Evolutionary conservation across 495 filamentous ascomycete species (phyloP).

Genomic region (Penicillium pancosmium): DNA sequence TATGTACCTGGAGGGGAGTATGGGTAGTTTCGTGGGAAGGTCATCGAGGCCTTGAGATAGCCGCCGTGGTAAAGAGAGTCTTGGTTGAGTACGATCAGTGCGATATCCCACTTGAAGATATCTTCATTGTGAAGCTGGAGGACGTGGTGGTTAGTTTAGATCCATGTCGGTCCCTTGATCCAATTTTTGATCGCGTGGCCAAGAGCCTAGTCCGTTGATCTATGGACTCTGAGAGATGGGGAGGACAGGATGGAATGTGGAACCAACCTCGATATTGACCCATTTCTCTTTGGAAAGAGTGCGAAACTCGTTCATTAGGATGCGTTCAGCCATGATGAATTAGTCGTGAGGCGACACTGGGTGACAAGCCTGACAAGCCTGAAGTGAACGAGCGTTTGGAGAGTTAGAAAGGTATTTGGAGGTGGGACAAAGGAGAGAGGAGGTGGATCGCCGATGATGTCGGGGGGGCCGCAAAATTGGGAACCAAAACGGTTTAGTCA

Average conservation of each 20-base stretch:
- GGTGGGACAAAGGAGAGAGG: background rate
- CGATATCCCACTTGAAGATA: constrained; percentile 84
- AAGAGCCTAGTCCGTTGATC: background rate
- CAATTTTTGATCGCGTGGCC: background rate
- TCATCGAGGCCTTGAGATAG: constrained; percentile 89
- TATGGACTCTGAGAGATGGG: background rate
- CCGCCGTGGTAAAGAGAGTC: constrained; percentile 90
- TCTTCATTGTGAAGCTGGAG: constrained; percentile 68
- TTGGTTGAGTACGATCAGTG: constrained; percentile 87
- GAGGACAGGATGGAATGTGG: background rate
- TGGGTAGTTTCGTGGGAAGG: constrained; percentile 87
- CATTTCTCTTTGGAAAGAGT: constrained; percentile 83
- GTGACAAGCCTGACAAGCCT: background rate
- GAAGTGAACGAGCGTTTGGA: background rate
- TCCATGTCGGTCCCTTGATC: background rate
- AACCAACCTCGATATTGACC: constrained; percentile 81
- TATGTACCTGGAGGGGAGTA: constrained; percentile 72
- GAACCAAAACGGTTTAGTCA: constrained; percentile 8
- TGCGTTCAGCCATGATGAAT: constrained; percentile 66
- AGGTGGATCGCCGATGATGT: constrained; percentile 19
- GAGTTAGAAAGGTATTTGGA: background rate
- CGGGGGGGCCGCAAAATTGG: constrained; percentile 4
- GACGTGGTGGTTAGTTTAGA: background rate
- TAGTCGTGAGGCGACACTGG: background rate
- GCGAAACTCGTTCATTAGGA: constrained; percentile 90